A percentile compares a stretch with the other conserved stretches of the same genome.
phyloP scores from a whole-genome alignment of 2,329 filamentous ascomycete species.

The Cladobotryum protrusum region DNA sequence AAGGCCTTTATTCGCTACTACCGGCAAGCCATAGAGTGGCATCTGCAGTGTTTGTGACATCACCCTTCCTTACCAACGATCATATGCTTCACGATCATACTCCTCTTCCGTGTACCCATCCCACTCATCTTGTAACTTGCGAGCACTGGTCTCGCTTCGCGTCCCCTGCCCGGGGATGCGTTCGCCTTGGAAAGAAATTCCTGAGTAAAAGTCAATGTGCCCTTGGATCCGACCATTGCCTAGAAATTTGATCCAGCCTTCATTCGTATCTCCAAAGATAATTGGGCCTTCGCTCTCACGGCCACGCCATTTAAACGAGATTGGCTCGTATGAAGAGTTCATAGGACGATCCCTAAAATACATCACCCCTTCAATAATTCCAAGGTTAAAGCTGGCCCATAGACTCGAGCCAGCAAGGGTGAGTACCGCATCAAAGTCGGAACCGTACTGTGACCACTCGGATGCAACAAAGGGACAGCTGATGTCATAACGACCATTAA shows the following conservation, averaged over 20 bases:
- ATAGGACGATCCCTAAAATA: constrained; percentile 31
- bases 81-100: constrained; percentile 23
- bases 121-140: constrained; percentile 22
- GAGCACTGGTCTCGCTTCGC: constrained; percentile 22
- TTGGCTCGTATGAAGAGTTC: constrained; percentile 21
- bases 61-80: constrained; percentile 14
- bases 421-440: constrained; percentile 29
- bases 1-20: no score
- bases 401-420: constrained; percentile 33
- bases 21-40: no score
- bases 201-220: constrained; percentile 20
- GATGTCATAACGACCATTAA: constrained; percentile 42
- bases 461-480: constrained; percentile 19
- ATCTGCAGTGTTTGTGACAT: no score
- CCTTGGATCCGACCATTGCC: constrained; percentile 32
- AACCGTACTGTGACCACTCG: constrained; percentile 20
- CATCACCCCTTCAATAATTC: constrained; percentile 36
- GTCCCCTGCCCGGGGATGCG: constrained; percentile 23
- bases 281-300: constrained; percentile 24
- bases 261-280: constrained; percentile 20
- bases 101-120: constrained; percentile 21
- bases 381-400: constrained; percentile 42
- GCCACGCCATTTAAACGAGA: constrained; percentile 32
- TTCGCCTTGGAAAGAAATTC: constrained; percentile 22
- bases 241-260: constrained; percentile 31